Percentiles rank a stretch among this genome's conserved stretches.
These are phyloP conservation scores for Phialocephala sp. DNA, from an alignment of 2,329 filamentous ascomycete genomes.

Conservation along the genomic window DNA sequence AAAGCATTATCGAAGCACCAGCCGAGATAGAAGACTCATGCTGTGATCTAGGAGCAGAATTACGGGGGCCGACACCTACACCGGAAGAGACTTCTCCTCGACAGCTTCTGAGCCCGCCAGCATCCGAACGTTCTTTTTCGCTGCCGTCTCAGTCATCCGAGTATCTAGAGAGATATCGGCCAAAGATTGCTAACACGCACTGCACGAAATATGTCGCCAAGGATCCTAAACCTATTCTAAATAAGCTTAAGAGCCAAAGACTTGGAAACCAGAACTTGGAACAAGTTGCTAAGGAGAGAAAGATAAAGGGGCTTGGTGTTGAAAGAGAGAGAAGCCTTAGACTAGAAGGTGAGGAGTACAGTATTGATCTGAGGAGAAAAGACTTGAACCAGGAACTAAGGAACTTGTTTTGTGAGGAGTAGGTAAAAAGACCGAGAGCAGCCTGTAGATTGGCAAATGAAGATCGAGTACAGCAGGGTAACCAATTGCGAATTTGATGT, in stretches of 20 bases:
- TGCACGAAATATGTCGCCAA: constrained; percentile 28
- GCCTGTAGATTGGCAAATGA: neutral
- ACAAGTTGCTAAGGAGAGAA: constrained; percentile 11
- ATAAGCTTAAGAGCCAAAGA: constrained; percentile 35
- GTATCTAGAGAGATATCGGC: constrained; percentile 32
- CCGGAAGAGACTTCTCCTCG: neutral
- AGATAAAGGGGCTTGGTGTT: neutral
- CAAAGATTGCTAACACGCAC: constrained; percentile 11
- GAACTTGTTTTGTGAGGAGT: constrained; percentile 33
- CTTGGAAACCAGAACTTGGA: constrained; percentile 16
- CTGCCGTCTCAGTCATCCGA: constrained; percentile 24
- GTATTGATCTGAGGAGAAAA: constrained; percentile 25
- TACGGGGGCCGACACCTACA: neutral
- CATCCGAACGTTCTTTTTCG: neutral
- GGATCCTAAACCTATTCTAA: constrained; percentile 30
- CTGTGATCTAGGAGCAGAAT: neutral
- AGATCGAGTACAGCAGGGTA: neutral
- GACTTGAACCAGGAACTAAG: constrained; percentile 35
- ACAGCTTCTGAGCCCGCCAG: neutral
- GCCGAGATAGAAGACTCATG: neutral
- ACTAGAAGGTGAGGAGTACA: constrained; percentile 15
- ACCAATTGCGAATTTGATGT: neutral
- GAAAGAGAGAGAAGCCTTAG: constrained; percentile 7
- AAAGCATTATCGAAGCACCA: neutral
- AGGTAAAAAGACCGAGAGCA: neutral